Evolutionary conservation across 441 rosid genomes (phyloP).

Genomic region (Aquilaria agallochum): DNA sequence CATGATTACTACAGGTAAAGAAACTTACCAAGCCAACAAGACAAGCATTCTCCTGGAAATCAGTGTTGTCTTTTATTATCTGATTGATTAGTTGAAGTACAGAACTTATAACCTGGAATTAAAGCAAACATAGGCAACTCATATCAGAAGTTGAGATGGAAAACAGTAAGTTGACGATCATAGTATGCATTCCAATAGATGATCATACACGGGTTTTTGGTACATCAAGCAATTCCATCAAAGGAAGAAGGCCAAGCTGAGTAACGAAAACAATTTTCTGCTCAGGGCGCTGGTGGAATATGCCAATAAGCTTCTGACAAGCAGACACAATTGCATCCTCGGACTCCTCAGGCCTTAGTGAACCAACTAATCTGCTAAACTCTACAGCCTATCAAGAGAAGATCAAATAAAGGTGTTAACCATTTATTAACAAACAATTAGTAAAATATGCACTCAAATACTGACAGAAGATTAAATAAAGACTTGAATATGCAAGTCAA

Average conservation of each 20-base stretch:
- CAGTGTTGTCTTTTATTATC: constrained; percentile 79
- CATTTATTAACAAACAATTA: background rate
- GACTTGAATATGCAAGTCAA: background rate
- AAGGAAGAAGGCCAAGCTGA: constrained; percentile 91
- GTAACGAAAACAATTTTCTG: constrained; percentile 86
- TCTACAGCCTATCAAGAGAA: constrained; percentile 72
- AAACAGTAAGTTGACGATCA: constrained; percentile 6
- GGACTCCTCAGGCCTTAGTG: constrained; percentile 67
- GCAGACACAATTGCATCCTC: constrained; percentile 91
- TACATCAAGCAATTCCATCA: constrained; percentile 86
- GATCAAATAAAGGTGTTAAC: constrained; percentile 14
- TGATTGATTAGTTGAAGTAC: constrained; percentile 92
- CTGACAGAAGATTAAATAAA: background rate
- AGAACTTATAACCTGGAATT: constrained; percentile 74
- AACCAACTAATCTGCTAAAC: constrained; percentile 83
- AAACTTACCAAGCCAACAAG: constrained; percentile 89
- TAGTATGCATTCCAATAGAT: constrained; percentile 5
- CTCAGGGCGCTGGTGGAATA: constrained; percentile 88
- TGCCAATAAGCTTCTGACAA: constrained; percentile 75
- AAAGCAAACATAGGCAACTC: constrained; percentile 12
- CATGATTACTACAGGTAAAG: background rate
- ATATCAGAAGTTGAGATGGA: constrained; percentile 13
- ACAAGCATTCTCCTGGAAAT: constrained; percentile 96
- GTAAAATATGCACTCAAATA: background rate
- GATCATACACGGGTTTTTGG: constrained; percentile 74